Percentiles rank a stretch among this genome's conserved stretches.
Conservation (phyloP, 805 yeast genomes). For the Gaillardinia entomophila region DNA sequence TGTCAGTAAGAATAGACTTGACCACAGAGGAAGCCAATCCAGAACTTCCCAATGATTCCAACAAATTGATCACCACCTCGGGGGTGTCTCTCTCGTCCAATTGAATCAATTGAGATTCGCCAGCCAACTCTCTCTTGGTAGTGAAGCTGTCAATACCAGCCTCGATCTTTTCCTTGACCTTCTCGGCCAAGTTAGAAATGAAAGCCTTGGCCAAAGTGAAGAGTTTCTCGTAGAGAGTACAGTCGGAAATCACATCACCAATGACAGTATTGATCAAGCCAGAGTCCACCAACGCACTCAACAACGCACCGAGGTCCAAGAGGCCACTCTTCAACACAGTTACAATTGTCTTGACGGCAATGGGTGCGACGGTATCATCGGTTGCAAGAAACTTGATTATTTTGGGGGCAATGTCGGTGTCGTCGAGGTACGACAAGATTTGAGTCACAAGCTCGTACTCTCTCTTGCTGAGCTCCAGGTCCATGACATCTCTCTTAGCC, state of each 20-base stretch:
- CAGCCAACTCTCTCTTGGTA: conserved; percentile 11
- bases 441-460: conserved; percentile 36
- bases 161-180: conserved; percentile 18
- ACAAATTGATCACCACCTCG: conserved; percentile 26
- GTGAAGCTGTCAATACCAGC: conserved; percentile 9
- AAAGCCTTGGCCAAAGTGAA: conserved; percentile 24
- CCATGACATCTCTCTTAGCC: conserved; percentile 24
- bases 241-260: conserved; percentile 32
- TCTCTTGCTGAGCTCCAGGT: conserved; percentile 22
- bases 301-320: conserved; percentile 25
- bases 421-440: conserved; percentile 30
- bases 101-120: conserved; percentile 3
- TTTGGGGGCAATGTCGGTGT: conserved; percentile 30
- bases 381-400: conserved; percentile 29
- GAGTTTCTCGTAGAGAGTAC: conserved; percentile 30
- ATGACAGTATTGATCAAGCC: conserved; percentile 28
- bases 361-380: conserved; percentile 15
- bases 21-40: conserved; percentile 39
- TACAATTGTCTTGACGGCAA: conserved; percentile 20
- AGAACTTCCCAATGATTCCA: conserved; percentile 35
- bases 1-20: conserved; percentile 32
- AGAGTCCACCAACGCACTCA: conserved; percentile 31
- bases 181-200: conserved; percentile 18
- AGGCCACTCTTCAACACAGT: conserved; percentile 26
- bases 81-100: conserved; percentile 12